Evolutionary conservation across 2,329 filamentous ascomycete genomes (phyloP).

Genomic region (Colletotrichum sp.): DNA sequence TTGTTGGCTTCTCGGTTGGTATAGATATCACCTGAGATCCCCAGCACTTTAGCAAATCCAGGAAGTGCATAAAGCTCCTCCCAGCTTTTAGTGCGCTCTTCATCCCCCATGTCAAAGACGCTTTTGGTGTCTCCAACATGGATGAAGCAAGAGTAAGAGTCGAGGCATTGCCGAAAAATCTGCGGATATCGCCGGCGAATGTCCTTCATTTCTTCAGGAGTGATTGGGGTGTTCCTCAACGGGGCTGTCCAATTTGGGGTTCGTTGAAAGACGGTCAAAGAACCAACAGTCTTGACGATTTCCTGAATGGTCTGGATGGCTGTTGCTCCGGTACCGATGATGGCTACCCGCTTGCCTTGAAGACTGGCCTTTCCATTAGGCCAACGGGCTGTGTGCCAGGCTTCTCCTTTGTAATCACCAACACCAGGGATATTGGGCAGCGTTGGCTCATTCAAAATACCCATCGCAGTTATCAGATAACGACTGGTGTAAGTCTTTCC

Average conservation of each 20-base stretch:
- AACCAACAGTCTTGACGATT: constrained; percentile 49
- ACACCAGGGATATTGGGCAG: constrained; percentile 44
- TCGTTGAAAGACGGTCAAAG: constrained; percentile 60
- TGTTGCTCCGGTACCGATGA: constrained; percentile 56
- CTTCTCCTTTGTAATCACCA: constrained; percentile 40
- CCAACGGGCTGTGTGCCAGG: constrained; percentile 53
- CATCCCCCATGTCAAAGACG: constrained; percentile 28
- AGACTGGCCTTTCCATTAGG: constrained; percentile 46
- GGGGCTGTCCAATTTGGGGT: constrained; percentile 45
- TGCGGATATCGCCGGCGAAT: not conserved
- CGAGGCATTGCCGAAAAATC: constrained; percentile 21
- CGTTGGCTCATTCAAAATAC: constrained; percentile 43
- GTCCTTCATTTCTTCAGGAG: constrained; percentile 9
- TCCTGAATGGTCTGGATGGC: constrained; percentile 49
- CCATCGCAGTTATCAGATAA: constrained; percentile 37
- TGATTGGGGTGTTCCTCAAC: constrained; percentile 28
- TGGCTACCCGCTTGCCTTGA: constrained; percentile 47
- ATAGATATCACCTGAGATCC: constrained; percentile 27
- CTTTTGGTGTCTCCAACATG: constrained; percentile 29
- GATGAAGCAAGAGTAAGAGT: constrained; percentile 31
- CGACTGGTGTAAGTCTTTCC: constrained; percentile 26
- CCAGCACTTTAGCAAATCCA: constrained; percentile 38
- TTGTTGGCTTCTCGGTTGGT: constrained; percentile 31
- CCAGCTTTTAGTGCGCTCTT: constrained; percentile 29
- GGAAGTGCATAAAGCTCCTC: constrained; percentile 36